Evolutionary conservation across 169 alveolate species (phyloP).

Genomic region (Cytauxzoon felis): DNA sequence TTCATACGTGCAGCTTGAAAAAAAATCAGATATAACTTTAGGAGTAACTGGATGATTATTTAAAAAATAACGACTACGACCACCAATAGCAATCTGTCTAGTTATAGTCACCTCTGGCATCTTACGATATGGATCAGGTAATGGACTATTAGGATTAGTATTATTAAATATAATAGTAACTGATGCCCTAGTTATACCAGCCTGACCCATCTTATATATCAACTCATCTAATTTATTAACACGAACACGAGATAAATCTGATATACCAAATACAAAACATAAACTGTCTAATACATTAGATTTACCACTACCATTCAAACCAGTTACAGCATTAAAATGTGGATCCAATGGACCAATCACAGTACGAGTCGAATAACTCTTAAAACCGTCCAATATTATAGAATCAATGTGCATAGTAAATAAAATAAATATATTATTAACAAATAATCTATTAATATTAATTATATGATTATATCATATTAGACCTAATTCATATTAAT

Average conservation of each 20-base stretch:
- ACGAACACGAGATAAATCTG: conserved; percentile 84
- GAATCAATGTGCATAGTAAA: conserved; percentile 90
- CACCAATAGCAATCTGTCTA: conserved; percentile 89
- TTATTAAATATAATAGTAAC: conserved; percentile 95
- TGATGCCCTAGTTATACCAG: conserved; percentile 96
- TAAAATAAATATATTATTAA: too few relatives aligned
- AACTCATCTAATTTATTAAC: conserved; percentile 93
- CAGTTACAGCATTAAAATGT: conserved; percentile 99
- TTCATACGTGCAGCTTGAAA: conserved; percentile 92
- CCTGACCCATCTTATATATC: conserved; percentile 97
- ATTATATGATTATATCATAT: too few relatives aligned
- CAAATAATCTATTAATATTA: too few relatives aligned
- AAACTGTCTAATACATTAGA: conserved; percentile 97
- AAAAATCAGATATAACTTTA: conserved; percentile 88
- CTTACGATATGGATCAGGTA: conserved; percentile 79
- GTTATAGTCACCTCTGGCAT: conserved; percentile 87
- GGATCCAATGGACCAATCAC: conserved; percentile 89
- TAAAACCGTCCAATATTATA: conserved; percentile 94
- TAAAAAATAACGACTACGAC: conserved; percentile 90
- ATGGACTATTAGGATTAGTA: conserved; percentile 74
- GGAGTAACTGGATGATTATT: conserved; percentile 92
- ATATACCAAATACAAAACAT: conserved; percentile 94
- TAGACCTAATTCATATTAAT: too few relatives aligned
- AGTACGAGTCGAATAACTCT: conserved; percentile 91
- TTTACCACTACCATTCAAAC: conserved; percentile 98